These are phyloP conservation scores for Cyanidiococcus yangmingshanensis DNA, from an alignment of 23 red algal genomes.

Conservation along the genomic window DNA sequence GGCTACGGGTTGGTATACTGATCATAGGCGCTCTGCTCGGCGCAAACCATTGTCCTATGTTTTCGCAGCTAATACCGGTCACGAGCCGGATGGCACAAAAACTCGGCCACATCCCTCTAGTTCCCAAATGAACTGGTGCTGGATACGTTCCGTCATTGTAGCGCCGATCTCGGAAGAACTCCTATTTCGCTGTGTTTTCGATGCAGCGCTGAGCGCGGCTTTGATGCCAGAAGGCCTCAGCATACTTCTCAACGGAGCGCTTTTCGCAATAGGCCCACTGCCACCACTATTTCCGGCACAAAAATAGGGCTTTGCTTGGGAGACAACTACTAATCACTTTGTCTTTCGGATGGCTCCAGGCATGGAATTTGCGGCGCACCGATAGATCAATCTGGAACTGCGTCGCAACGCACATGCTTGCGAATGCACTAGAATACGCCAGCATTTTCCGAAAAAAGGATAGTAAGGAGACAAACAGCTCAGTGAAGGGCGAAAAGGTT, in stretches of 20 bases:
- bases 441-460: neutral
- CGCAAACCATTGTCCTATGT: no score
- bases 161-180: neutral
- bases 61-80: no score
- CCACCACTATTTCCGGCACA: constrained; percentile 12
- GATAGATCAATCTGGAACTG: neutral
- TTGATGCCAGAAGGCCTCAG: neutral
- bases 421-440: neutral
- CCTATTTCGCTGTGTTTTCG: constrained; percentile 15
- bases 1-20: no score
- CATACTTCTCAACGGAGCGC: neutral
- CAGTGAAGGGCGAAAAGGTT: neutral
- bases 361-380: neutral
- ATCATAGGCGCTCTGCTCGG: no score
- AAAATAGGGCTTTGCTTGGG: neutral
- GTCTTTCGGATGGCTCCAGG: neutral
- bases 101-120: no score
- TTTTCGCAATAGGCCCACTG: neutral
- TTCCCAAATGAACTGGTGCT: neutral
- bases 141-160: neutral
- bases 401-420: neutral
- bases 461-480: neutral
- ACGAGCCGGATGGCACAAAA: no score
- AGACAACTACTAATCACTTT: neutral
- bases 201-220: neutral